Percentiles rank a stretch among this genome's conserved stretches.
Conservation (phyloP, 2,329 filamentous ascomycete species). For the Scedosporium aurantiacum region DNA sequence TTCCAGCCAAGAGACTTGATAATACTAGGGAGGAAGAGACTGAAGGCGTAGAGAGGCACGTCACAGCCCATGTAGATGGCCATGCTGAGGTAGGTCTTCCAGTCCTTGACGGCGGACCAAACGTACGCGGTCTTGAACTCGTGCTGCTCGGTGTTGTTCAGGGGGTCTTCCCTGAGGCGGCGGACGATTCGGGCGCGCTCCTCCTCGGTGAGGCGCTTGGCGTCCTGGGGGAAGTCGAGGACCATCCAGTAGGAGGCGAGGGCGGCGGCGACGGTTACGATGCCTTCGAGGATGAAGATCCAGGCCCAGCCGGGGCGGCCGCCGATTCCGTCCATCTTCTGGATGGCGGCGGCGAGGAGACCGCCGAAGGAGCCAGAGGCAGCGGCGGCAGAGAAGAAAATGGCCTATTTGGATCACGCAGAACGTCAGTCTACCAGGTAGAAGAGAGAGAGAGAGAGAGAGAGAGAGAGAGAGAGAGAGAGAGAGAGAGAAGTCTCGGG, state of each 20-base stretch:
- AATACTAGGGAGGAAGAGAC: constrained; percentile 48
- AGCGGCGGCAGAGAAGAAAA: constrained; percentile 72
- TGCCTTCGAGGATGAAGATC: constrained; percentile 57
- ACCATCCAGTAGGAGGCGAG: constrained; percentile 60
- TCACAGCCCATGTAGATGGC: constrained; percentile 36
- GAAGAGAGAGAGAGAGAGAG: background rate
- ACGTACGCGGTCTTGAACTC: constrained; percentile 61
- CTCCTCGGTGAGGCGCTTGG: constrained; percentile 53
- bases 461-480: constrained; percentile 8
- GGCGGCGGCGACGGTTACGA: constrained; percentile 56
- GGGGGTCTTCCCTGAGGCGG: constrained; percentile 56
- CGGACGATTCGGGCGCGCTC: constrained; percentile 59
- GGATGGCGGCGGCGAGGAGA: constrained; percentile 57
- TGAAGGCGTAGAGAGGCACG: constrained; percentile 39
- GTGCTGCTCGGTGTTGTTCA: constrained; percentile 55
- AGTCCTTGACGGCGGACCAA: constrained; percentile 60
- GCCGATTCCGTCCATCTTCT: constrained; percentile 51
- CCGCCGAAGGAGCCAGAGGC: constrained; percentile 65
- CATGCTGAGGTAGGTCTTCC: constrained; percentile 55
- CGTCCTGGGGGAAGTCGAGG: constrained; percentile 67
- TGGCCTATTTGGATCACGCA: constrained; percentile 34
- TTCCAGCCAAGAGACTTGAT: constrained; percentile 24
- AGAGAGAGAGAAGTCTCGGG: background rate
- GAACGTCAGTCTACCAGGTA: background rate
- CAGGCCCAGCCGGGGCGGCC: constrained; percentile 43